Conservation (phyloP, 1,284 basidiomycete genomes). For the Rhodofomes roseus region DNA sequence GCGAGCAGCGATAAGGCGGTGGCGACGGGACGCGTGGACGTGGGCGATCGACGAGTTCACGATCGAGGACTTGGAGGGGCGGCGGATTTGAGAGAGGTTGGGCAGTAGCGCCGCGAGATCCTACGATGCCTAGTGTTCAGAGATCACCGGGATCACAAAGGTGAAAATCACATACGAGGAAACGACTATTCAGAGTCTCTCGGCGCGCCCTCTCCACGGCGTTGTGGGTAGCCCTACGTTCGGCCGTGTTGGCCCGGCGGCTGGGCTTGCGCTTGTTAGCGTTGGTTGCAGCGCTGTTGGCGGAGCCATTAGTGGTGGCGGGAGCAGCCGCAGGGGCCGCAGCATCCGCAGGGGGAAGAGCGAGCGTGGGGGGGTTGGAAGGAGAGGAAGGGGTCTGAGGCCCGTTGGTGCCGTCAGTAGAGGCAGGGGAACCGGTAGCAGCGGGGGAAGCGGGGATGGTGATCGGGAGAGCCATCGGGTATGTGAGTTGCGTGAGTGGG, state of each 20-base stretch:
- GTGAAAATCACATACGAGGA: conserved; percentile 50
- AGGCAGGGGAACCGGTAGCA: conserved; percentile 37
- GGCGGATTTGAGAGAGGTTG: conserved; percentile 83
- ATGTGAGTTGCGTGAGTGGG: conserved; percentile 15
- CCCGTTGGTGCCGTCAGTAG: conserved; percentile 41
- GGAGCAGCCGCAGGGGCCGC: conserved; percentile 14
- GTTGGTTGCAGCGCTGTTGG: conserved; percentile 11
- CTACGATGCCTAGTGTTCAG: conserved; percentile 33
- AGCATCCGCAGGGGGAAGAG: conserved; percentile 29
- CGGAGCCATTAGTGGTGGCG: conserved; percentile 22
- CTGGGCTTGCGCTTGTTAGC: conserved; percentile 69
- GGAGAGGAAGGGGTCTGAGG: conserved; percentile 53
- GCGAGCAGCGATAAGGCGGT: conserved; percentile 72
- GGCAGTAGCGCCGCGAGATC: conserved; percentile 87
- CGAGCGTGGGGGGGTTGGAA: conserved; percentile 31
- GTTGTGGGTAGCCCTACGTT: conserved; percentile 91
- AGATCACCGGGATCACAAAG: background rate
- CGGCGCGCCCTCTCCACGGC: conserved; percentile 90
- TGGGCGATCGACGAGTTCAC: conserved; percentile 90
- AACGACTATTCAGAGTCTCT: conserved; percentile 88
- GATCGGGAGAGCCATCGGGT: conserved; percentile 51
- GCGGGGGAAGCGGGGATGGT: conserved; percentile 43
- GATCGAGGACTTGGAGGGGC: conserved; percentile 91
- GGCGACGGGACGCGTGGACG: conserved; percentile 76
- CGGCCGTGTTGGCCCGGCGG: conserved; percentile 87